Conservation (phyloP, 129 eudicot genomes). For the Solidago caesia region DNA sequence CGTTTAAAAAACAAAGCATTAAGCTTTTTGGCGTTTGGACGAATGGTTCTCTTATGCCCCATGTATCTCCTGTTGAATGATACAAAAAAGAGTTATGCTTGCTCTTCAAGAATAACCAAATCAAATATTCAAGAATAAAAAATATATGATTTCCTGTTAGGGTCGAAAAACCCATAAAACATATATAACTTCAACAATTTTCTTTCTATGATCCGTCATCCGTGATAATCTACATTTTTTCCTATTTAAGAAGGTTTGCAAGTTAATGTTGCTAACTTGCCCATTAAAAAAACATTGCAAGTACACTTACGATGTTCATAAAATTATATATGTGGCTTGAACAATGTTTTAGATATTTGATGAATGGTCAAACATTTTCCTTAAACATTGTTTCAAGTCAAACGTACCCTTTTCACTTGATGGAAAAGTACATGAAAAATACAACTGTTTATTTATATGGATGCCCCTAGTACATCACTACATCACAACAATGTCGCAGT, state of each 20-base stretch:
- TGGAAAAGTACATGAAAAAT: too few relatives aligned
- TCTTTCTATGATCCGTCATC: too few relatives aligned
- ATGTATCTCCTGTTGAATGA: conserved; percentile 73
- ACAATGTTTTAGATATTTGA: conserved; percentile 4
- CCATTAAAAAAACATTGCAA: too few relatives aligned
- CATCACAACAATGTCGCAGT: too few relatives aligned
- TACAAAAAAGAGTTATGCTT: conserved; percentile 25
- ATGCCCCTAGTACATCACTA: too few relatives aligned
- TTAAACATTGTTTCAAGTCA: background rate
- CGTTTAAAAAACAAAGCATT: conserved; percentile 66
- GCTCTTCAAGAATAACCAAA: conserved; percentile 2
- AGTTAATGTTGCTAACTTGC: too few relatives aligned
- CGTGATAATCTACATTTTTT: too few relatives aligned
- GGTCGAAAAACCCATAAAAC: background rate
- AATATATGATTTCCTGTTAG: background rate
- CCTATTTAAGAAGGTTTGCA: too few relatives aligned
- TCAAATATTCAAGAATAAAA: background rate
- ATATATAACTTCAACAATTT: background rate
- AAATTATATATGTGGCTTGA: too few relatives aligned
- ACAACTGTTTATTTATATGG: too few relatives aligned
- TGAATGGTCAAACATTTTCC: background rate
- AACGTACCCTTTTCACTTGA: too few relatives aligned
- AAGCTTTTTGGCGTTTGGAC: conserved; percentile 86
- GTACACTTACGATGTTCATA: too few relatives aligned
- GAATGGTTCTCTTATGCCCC: conserved; percentile 93